A percentile compares a stretch with the other conserved stretches of the same genome.
phyloP scores from a whole-genome alignment of 495 filamentous ascomycete genomes.

The Neurospora tetraspora region DNA sequence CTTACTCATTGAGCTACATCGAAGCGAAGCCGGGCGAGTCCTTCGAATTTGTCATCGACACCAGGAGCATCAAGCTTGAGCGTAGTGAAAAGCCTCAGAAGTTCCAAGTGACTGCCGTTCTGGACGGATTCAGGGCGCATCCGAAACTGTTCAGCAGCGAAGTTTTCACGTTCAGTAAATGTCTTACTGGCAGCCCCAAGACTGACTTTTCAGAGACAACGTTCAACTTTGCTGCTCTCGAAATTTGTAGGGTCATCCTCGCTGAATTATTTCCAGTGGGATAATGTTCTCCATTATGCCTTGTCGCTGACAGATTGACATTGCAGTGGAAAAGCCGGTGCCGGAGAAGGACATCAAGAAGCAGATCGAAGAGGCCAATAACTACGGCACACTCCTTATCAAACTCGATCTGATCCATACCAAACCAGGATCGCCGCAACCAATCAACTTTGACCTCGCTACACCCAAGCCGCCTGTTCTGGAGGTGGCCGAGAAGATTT shows the following conservation, averaged over 20 bases:
- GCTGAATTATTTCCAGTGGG: no score
- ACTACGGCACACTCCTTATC: neutral
- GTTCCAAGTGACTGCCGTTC: neutral
- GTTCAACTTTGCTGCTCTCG: neutral
- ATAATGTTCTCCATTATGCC: no score
- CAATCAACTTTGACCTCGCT: no score
- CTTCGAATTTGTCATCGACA: neutral
- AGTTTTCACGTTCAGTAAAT: neutral
- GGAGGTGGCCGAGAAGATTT: slow-evolving; percentile 1
- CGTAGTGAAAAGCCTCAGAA: neutral
- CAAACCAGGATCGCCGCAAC: no score
- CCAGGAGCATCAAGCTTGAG: neutral
- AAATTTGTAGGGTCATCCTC: neutral
- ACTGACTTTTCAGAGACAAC: neutral
- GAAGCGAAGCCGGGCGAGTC: slow-evolving; percentile 5
- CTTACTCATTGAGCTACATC: slow-evolving; percentile 9
- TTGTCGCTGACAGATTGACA: neutral
- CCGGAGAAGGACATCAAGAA: neutral
- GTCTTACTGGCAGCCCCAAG: neutral
- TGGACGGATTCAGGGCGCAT: neutral
- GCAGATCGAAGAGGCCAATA: neutral
- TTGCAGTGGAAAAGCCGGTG: neutral
- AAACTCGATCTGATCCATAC: neutral
- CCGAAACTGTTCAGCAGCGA: neutral
- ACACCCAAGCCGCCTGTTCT: neutral